Conservation (phyloP, 1,139 yeast genomes). For the Geotrichum siamense region DNA sequence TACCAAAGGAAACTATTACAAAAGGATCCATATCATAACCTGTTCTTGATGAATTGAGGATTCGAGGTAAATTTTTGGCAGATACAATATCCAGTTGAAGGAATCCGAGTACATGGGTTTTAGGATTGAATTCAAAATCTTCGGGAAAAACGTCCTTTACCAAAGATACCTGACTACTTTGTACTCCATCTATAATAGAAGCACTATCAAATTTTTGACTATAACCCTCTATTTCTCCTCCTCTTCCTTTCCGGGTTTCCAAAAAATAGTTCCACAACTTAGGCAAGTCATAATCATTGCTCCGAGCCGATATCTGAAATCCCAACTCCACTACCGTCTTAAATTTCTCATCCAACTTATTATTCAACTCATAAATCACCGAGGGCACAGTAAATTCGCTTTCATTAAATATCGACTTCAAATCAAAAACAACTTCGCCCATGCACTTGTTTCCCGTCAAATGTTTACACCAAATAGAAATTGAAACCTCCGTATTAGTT, state of each 20-base stretch:
- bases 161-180: conserved; percentile 8
- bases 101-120: conserved; percentile 56
- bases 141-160: conserved; percentile 12
- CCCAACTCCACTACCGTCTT: not conserved
- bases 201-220: not conserved
- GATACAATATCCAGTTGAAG: conserved; percentile 67
- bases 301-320: not conserved
- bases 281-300: conserved; percentile 9
- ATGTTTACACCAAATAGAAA: conserved; percentile 37
- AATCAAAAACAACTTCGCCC: conserved; percentile 49
- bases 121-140: conserved; percentile 30
- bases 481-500: conserved; percentile 27
- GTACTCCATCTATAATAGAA: conserved; percentile 1
- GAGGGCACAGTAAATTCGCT: not conserved
- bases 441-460: conserved; percentile 39
- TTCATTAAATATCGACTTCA: conserved; percentile 36
- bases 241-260: too few species aligned
- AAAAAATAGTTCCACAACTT: conserved; percentile 2
- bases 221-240: conserved; percentile 13
- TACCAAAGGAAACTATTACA: conserved; percentile 84
- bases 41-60: conserved; percentile 43
- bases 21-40: conserved; percentile 95
- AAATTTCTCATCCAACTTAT: not conserved
- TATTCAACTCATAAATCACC: not conserved
- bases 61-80: conserved; percentile 45